A percentile compares a stretch with the other conserved stretches of the same genome.
Conservation (phyloP, 2,329 filamentous ascomycete species). For the Cladosporium sp. region DNA sequence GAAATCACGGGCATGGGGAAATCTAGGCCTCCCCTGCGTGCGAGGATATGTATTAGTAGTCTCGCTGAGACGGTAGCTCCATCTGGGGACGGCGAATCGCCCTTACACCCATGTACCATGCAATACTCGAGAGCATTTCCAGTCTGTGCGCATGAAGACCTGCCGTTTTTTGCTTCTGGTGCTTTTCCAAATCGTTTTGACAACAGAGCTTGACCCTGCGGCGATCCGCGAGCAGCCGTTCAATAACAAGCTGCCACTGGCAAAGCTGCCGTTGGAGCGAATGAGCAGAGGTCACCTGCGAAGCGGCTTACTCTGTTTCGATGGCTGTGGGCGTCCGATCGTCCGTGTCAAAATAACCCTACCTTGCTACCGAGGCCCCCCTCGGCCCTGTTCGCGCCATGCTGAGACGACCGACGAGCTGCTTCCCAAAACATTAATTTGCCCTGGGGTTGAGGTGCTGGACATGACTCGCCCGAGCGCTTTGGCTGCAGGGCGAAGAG, state of each 20-base stretch:
- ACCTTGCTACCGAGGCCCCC: neutral
- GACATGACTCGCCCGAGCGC: neutral
- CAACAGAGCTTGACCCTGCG: neutral
- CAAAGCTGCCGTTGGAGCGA: neutral
- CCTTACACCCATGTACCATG: neutral
- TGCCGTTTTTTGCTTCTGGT: neutral
- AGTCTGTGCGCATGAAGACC: neutral
- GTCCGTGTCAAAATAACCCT: neutral
- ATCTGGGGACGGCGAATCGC: neutral
- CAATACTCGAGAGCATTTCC: neutral
- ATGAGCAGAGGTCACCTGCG: constrained; percentile 3
- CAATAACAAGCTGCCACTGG: neutral
- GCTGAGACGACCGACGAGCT: neutral
- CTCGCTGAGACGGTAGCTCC: too few relatives aligned
- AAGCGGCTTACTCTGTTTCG: constrained; percentile 2
- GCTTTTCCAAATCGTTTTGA: neutral
- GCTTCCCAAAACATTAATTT: neutral
- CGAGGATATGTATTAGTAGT: neutral
- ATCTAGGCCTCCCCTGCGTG: neutral
- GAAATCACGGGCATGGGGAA: neutral
- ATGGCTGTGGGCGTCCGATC: constrained; percentile 5
- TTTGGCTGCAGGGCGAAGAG: neutral
- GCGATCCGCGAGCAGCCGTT: neutral
- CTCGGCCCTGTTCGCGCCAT: too few relatives aligned
- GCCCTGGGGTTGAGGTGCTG: neutral